Conservation (phyloP, 306 rosid species). For the Gastrolobium villosum region DNA sequence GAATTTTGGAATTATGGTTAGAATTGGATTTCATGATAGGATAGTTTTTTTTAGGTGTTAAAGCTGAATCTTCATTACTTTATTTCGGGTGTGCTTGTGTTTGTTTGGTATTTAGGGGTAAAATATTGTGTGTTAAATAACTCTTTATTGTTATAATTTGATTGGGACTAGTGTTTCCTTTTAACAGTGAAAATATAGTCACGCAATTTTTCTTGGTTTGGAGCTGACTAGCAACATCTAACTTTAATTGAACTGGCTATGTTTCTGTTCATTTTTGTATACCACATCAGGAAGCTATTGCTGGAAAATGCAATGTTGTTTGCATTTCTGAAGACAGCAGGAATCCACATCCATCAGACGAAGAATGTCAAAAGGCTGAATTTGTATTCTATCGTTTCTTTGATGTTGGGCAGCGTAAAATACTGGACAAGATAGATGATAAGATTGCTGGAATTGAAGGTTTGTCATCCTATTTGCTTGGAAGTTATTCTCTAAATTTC, state of each 20-base stretch:
- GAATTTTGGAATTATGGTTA: neutral
- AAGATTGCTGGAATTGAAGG: conserved; percentile 74
- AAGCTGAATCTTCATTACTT: neutral
- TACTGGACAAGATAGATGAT: conserved; percentile 63
- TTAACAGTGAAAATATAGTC: neutral
- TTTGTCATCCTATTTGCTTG: conserved; percentile 42
- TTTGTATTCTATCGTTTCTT: conserved; percentile 79
- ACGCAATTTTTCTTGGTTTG: neutral
- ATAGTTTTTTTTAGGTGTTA: neutral
- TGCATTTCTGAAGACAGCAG: conserved; percentile 74
- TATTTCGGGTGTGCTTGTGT: neutral
- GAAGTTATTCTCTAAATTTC: conserved; percentile 31
- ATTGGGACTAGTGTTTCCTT: neutral
- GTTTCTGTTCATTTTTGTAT: conserved; percentile 28
- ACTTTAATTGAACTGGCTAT: neutral
- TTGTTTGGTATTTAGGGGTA: neutral
- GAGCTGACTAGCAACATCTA: conserved; percentile 18
- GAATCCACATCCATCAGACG: conserved; percentile 67
- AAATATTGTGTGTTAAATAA: neutral
- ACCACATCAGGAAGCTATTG: conserved; percentile 79
- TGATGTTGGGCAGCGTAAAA: conserved; percentile 65
- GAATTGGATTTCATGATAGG: conserved; percentile 30
- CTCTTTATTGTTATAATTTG: conserved; percentile 12
- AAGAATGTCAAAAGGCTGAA: conserved; percentile 72
- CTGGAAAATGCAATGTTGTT: conserved; percentile 86